Evolutionary conservation across 2,329 filamentous ascomycete genomes (phyloP).

Genomic region (Penicillium sp.): DNA sequence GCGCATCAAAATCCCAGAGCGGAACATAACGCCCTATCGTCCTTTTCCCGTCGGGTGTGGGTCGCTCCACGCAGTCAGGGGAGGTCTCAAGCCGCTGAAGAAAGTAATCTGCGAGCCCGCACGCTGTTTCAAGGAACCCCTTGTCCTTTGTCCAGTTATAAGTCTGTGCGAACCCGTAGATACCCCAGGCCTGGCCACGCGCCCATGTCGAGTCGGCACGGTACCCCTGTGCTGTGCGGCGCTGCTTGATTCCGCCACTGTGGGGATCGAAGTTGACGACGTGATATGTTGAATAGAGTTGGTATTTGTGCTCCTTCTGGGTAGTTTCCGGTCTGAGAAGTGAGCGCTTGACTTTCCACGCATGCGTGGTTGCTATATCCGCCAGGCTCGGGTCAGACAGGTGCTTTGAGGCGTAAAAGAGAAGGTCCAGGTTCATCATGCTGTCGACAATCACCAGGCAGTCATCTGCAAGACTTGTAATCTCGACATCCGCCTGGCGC

Average conservation of each 20-base stretch:
- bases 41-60: background rate
- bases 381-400: conserved; percentile 31
- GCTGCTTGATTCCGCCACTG: conserved; percentile 22
- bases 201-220: conserved; percentile 30
- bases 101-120: conserved; percentile 27
- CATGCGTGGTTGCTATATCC: conserved; percentile 31
- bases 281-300: conserved; percentile 27
- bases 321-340: conserved; percentile 19
- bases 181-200: conserved; percentile 32
- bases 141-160: conserved; percentile 41
- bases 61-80: conserved; percentile 3
- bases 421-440: conserved; percentile 39
- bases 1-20: conserved; percentile 33
- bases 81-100: conserved; percentile 19
- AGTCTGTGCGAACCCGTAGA: conserved; percentile 45
- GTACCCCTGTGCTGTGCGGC: conserved; percentile 31
- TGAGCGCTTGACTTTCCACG: conserved; percentile 17
- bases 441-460: conserved; percentile 21
- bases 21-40: conserved; percentile 23
- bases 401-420: conserved; percentile 43
- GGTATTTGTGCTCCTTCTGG: background rate
- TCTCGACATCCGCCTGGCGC: conserved; percentile 4
- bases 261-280: conserved; percentile 24
- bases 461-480: conserved; percentile 9
- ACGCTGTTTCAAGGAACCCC: conserved; percentile 29